Evolutionary conservation across 1,139 yeast species (phyloP).

Genomic region (Candida sp.): DNA sequence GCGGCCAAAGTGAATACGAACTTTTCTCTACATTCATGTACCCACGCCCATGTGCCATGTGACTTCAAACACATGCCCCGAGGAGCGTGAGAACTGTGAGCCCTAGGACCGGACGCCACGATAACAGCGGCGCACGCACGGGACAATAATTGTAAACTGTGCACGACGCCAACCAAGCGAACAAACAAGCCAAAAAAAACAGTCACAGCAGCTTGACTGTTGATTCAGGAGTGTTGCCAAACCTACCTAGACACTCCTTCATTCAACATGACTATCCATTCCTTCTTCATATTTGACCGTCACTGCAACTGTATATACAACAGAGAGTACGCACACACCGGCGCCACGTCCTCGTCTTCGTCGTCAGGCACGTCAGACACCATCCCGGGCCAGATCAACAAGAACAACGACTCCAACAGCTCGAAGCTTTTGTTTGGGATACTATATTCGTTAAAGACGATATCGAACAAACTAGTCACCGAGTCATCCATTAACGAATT

Average conservation of each 20-base stretch:
- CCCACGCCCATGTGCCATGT: too few relatives aligned
- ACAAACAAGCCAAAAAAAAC: too few relatives aligned
- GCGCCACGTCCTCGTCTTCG: neutral
- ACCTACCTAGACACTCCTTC: neutral
- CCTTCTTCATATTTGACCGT: constrained; percentile 88
- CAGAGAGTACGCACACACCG: constrained; percentile 55
- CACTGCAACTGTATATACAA: constrained; percentile 83
- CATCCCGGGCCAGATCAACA: constrained; percentile 50
- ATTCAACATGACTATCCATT: constrained; percentile 49
- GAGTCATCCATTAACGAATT: constrained; percentile 46
- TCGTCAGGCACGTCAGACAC: constrained; percentile 15
- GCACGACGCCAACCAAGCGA: too few relatives aligned
- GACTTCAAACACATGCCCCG: too few relatives aligned
- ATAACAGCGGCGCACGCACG: too few relatives aligned
- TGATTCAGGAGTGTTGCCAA: too few relatives aligned
- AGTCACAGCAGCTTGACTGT: too few relatives aligned
- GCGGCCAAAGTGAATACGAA: too few relatives aligned
- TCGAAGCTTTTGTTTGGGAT: constrained; percentile 91
- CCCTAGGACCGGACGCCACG: too few relatives aligned
- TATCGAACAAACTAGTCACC: constrained; percentile 66
- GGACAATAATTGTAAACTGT: too few relatives aligned
- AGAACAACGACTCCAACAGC: constrained; percentile 61
- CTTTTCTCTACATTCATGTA: too few relatives aligned
- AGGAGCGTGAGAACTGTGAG: too few relatives aligned
- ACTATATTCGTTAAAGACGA: constrained; percentile 76